A percentile compares a stretch with the other conserved stretches of the same genome.
Conservation (phyloP, 352 stramenopile species). For the Phytophthora pistaciae region DNA sequence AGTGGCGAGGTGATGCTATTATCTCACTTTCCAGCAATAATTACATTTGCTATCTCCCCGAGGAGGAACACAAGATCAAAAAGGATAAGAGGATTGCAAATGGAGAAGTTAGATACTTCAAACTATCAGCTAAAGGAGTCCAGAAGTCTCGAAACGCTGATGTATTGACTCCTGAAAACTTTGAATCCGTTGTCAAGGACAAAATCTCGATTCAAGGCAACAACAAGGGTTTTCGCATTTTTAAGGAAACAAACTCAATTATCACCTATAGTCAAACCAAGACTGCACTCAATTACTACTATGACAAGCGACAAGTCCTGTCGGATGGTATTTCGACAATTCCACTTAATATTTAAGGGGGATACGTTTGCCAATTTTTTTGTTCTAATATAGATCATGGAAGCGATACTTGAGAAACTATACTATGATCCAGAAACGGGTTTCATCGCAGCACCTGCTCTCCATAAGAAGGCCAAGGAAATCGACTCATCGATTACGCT, state of each 20-base stretch:
- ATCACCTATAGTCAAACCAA: neutral
- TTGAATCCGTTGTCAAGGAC: neutral
- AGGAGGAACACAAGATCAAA: conserved; percentile 1
- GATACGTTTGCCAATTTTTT: neutral
- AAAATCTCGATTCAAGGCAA: neutral
- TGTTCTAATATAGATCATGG: neutral
- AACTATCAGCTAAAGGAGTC: neutral
- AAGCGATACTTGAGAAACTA: neutral
- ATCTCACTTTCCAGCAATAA: conserved; percentile 25
- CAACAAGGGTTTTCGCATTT: neutral
- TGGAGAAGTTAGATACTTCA: neutral
- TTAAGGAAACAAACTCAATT: neutral
- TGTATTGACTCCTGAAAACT: neutral
- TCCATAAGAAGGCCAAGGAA: neutral
- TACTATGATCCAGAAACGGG: neutral
- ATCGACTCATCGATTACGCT: neutral
- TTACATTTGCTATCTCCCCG: conserved; percentile 6
- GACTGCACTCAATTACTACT: neutral
- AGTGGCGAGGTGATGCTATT: conserved; percentile 28
- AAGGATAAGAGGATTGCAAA: neutral
- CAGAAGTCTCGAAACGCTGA: neutral
- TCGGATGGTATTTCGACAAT: neutral
- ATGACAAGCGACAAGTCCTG: neutral
- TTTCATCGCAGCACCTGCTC: neutral
- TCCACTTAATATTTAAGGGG: neutral